Conservation (phyloP, 768 basidiomycete species). For the Termitomyces sp. region DNA sequence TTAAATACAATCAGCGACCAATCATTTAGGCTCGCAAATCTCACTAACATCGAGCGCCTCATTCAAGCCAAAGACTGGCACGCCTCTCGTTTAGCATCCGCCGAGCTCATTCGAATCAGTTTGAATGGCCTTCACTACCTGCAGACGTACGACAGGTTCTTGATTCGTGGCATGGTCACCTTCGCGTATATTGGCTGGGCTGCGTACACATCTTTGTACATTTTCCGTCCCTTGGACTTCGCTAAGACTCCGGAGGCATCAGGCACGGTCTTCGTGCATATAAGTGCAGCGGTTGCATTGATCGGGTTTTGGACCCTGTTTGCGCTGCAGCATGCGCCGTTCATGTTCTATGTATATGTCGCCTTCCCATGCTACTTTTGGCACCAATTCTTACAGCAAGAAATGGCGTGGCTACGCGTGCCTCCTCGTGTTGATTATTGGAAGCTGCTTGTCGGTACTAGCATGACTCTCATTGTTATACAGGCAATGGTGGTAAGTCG, state of each 20-base stretch:
- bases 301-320: conserved; percentile 48
- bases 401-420: conserved; percentile 13
- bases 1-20: conserved; percentile 18
- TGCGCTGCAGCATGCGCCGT: conserved; percentile 60
- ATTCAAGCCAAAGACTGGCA: conserved; percentile 42
- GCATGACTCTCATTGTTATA: conserved; percentile 41
- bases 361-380: conserved; percentile 79
- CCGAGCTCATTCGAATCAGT: conserved; percentile 47
- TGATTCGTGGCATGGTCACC: conserved; percentile 68
- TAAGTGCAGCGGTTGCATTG: conserved; percentile 23
- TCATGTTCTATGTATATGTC: conserved; percentile 74
- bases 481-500: conserved; percentile 71
- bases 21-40: conserved; percentile 29
- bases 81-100: conserved; percentile 46
- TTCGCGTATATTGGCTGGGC: conserved; percentile 79
- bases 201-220: conserved; percentile 57
- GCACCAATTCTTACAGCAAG: conserved; percentile 46
- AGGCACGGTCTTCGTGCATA: conserved; percentile 12
- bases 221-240: conserved; percentile 42
- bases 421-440: conserved; percentile 6
- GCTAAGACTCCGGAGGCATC: not conserved
- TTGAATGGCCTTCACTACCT: conserved; percentile 72
- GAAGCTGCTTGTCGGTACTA: conserved; percentile 22
- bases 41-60: conserved; percentile 42
- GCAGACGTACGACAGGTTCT: conserved; percentile 78